phyloP scores from a whole-genome alignment of 306 rosid genomes.

The Cucumis cinereus region DNA sequence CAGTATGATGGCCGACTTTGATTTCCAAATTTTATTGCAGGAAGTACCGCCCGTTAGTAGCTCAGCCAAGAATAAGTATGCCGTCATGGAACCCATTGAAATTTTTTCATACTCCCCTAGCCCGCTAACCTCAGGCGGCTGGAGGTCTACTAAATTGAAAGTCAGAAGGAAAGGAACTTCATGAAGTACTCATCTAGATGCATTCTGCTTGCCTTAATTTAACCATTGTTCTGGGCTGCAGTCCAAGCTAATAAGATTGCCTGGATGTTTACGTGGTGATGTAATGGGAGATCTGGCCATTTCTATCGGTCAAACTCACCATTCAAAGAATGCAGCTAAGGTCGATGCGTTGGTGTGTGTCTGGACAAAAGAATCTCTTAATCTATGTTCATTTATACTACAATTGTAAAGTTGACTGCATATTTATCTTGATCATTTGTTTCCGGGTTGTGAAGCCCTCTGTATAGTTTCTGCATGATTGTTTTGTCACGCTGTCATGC shows the following conservation, averaged over 20 bases:
- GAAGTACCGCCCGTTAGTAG: conserved; percentile 20
- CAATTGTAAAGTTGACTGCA: not conserved
- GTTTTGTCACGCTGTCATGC: not conserved
- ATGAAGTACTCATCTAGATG: not conserved
- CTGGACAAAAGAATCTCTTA: not conserved
- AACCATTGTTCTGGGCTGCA: not conserved
- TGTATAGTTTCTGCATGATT: not conserved
- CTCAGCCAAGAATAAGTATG: conserved; percentile 17
- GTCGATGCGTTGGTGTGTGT: not conserved
- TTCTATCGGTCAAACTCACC: not conserved
- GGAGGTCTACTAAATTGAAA: conserved; percentile 63
- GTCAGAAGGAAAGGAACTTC: conserved; percentile 18
- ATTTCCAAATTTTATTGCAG: conserved; percentile 19
- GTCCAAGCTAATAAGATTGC: not conserved
- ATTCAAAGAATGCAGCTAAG: not conserved
- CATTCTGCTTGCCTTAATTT: conserved; percentile 5
- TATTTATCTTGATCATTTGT: not conserved
- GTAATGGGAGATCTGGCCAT: not conserved
- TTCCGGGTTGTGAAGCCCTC: not conserved
- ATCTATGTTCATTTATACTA: not conserved
- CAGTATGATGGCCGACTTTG: not conserved
- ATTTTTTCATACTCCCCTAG: conserved; percentile 31
- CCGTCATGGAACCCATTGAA: conserved; percentile 34
- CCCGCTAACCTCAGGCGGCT: conserved; percentile 27
- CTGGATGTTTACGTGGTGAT: not conserved